Conservation (phyloP, 164 flowering plant genomes). For the Tinospora cordifolia region DNA sequence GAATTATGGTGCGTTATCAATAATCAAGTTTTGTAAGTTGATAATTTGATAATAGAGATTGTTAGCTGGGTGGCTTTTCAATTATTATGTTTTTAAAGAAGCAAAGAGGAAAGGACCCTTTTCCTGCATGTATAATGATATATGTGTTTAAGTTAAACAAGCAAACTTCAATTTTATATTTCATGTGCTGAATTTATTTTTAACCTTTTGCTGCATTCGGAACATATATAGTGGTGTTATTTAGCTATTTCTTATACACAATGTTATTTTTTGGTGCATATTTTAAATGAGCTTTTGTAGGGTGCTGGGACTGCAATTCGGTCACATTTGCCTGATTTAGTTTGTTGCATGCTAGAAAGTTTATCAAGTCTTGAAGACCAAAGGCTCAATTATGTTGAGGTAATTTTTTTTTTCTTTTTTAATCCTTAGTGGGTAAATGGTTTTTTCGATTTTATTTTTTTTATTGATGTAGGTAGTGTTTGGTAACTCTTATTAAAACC, state of each 20-base stretch:
- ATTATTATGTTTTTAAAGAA: too few species aligned
- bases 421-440: background rate
- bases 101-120: too few species aligned
- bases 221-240: background rate
- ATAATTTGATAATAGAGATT: too few species aligned
- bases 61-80: too few species aligned
- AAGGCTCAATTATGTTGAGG: constrained; percentile 96
- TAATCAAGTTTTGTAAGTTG: too few species aligned
- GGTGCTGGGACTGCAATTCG: constrained; percentile 91
- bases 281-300: constrained; percentile 25
- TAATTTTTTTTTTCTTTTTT: constrained; percentile 15
- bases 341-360: constrained; percentile 97
- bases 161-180: too few species aligned
- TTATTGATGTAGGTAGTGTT: background rate
- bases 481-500: background rate
- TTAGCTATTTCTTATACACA: background rate
- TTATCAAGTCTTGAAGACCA: constrained; percentile 98
- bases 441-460: background rate
- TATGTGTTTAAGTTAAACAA: too few species aligned
- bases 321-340: constrained; percentile 83
- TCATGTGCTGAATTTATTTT: too few species aligned
- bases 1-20: too few species aligned
- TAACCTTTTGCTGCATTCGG: too few species aligned
- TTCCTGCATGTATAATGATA: too few species aligned
- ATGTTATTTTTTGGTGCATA: background rate